Base-by-base conservation (phyloP, 2,329 filamentous ascomycete species). In the Fusarium ambrosium region DNA sequence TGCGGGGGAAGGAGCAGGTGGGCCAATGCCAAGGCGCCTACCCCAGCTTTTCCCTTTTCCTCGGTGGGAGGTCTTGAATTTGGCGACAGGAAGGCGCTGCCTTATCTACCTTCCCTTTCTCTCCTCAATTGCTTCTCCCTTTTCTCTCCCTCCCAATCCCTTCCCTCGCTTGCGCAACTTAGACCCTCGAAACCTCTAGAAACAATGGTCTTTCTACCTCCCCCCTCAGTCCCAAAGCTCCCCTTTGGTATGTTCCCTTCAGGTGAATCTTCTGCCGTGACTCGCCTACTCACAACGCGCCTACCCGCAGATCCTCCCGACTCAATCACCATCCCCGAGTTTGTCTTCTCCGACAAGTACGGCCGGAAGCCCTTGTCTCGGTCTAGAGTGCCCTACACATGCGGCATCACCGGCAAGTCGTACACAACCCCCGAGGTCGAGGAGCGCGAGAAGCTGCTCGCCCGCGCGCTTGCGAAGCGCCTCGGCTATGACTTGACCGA, bases 371-470 rank as follows among this genome's bases (percentile, higher is more conserved):
- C 93, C 11, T 83, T 93, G 11, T 86, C 88, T 36, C 86, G 89
- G 71, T 92, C 94, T 22, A 86, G 86, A 55, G 89, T 92, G 64
- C 93, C 94, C 1, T 97, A 93, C 83, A 95, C 92, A 37, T 96
- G 94, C 79, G 94, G 93, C 20, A 76, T 96, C 36, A 91, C 91
- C 1, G 93, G 93, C 60, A 91, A 89, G 80, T 89, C 90, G 4
- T 94, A 92, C 81, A 90, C 89, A 9, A 86, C 88, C 8, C 76
- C 86, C 34, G 89, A 96, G 76, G 88, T 94, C 53, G 89, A 88
- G 61, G 86, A 91, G 66, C 88, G 93, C 24, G 89, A 93, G 11
- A 91, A 94, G 32, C 87, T 85, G 63, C 86, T 97, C 24, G 89
- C 94, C 18, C 89, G 92, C 68, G 92, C 89, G 24, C 84, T 97